Evolutionary conservation across 2,329 filamentous ascomycete species (phyloP).

Genomic region (Penicillium crustosum): DNA sequence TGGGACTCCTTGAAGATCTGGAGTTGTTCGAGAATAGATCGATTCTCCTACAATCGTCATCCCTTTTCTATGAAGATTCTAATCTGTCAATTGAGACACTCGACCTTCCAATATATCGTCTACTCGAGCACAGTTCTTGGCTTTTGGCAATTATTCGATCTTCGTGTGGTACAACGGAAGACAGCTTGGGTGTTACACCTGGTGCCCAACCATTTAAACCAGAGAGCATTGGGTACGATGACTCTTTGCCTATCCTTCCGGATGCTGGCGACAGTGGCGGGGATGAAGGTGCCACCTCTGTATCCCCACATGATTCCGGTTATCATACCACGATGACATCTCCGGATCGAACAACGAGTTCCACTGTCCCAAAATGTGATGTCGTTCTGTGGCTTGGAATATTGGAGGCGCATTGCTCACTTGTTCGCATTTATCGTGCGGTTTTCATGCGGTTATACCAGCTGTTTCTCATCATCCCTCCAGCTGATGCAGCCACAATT

Average conservation of each 20-base stretch:
- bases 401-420: constrained; percentile 17
- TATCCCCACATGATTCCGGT: constrained; percentile 13
- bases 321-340: constrained; percentile 10
- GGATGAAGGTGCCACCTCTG: constrained; percentile 4
- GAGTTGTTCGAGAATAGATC: constrained; percentile 11
- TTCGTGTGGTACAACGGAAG: neutral
- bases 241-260: neutral
- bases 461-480: constrained; percentile 16
- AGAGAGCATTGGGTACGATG: neutral
- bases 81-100: constrained; percentile 6
- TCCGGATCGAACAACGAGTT: neutral
- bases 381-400: constrained; percentile 14
- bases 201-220: neutral
- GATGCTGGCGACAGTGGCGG: neutral
- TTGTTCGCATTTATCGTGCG: constrained; percentile 16
- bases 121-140: constrained; percentile 16
- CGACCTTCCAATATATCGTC: constrained; percentile 19
- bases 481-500: constrained; percentile 11
- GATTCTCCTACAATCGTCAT: neutral
- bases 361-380: neutral
- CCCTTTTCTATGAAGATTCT: neutral
- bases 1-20: constrained; percentile 19
- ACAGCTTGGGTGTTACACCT: too few relatives aligned
- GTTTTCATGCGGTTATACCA: constrained; percentile 22
- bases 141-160: constrained; percentile 17